Base-by-base conservation (phyloP, 2,329 filamentous ascomycete species). In the Exophiala viscosa region DNA sequence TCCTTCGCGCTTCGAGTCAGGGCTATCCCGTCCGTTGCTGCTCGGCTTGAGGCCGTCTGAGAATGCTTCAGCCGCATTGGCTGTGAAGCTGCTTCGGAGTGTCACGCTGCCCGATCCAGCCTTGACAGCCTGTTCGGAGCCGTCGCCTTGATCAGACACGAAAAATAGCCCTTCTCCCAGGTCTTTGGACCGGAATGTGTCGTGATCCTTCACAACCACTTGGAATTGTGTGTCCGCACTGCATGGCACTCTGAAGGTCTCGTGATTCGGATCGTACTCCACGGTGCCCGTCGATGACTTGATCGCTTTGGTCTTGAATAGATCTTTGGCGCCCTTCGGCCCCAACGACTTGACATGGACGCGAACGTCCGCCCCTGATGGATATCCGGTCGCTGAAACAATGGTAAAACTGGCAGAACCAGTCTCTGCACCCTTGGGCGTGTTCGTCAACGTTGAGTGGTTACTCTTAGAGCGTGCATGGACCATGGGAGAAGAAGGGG, bases 221-320 rank as follows among this genome's bases (percentile, higher is more conserved):
- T 90, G 87, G 80, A 96, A 97, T 65, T 88, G 85, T 17, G 87
- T 79, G 62, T 96, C 92, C 2, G 92, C 85, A 1, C 85, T 81
- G 71, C 90, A 95, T 9, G 79, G 76, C 17, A 87, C 78, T 65
- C 85, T 90, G 76, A 93, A 92, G 0, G 82, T 84, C 68, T 95
- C 89, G 58, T 74, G 70, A 45, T 78, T 73, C 7, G 73, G 67
- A 58, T 90, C 85, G 68, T 84, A 95, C 14, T 75, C 78, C 56
- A 88, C 81, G 3, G 78, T 73, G 1, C 87, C 88, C 1, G 74
- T 75, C 0, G 60, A 55, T 34, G 85, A 80, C 70, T 96, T 96
- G 73, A 88, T 82, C 59, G 93, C 87, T 69, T 96, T 95, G 17
- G 91, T 96, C 76, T 97, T 96, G 73, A 91, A 85, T 41, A 99